phyloP scores from a whole-genome alignment of 371 early-diverging fungal genomes.

The Rhizopus delemar region DNA sequence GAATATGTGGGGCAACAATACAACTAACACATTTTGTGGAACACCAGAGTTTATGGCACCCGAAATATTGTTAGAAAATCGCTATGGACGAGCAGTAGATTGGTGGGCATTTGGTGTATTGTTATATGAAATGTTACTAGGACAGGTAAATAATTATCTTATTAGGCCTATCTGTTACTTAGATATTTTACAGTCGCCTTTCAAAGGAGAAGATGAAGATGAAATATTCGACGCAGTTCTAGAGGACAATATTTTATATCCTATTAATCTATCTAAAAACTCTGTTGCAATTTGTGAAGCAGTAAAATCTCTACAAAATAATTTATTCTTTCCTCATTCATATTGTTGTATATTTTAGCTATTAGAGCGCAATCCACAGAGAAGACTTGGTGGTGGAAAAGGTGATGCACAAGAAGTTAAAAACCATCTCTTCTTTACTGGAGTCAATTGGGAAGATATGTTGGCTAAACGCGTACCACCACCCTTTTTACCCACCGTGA shows the following conservation, averaged over 20 bases:
- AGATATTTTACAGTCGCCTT: slow-evolving; percentile 67
- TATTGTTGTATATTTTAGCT: slow-evolving; percentile 42
- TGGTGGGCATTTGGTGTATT: slow-evolving; percentile 99
- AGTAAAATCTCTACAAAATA: slow-evolving; percentile 35
- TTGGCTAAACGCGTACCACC: slow-evolving; percentile 75
- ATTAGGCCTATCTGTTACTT: neutral
- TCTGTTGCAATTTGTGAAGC: slow-evolving; percentile 84
- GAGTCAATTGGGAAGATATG: slow-evolving; percentile 90
- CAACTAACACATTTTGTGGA: slow-evolving; percentile 95
- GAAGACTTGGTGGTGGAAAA: slow-evolving; percentile 80
- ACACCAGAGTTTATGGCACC: slow-evolving; percentile 99
- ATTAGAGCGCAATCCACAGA: slow-evolving; percentile 79
- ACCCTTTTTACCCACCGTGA: slow-evolving; percentile 82
- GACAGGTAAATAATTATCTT: slow-evolving; percentile 46
- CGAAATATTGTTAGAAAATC: slow-evolving; percentile 91
- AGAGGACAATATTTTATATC: slow-evolving; percentile 87
- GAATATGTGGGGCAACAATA: slow-evolving; percentile 81
- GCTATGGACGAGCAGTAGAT: slow-evolving; percentile 93
- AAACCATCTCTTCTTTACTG: slow-evolving; percentile 87
- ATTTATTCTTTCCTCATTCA: neutral
- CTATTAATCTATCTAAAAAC: slow-evolving; percentile 82
- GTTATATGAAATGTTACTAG: slow-evolving; percentile 96
- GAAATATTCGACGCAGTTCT: slow-evolving; percentile 93
- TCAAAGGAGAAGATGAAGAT: slow-evolving; percentile 90
- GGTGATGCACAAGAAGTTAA: slow-evolving; percentile 89